Evolutionary conservation across 2,329 filamentous ascomycete species (phyloP), one percentile per base, ranked within the genome.

Genomic region (Pestalotiopsis fici): DNA sequence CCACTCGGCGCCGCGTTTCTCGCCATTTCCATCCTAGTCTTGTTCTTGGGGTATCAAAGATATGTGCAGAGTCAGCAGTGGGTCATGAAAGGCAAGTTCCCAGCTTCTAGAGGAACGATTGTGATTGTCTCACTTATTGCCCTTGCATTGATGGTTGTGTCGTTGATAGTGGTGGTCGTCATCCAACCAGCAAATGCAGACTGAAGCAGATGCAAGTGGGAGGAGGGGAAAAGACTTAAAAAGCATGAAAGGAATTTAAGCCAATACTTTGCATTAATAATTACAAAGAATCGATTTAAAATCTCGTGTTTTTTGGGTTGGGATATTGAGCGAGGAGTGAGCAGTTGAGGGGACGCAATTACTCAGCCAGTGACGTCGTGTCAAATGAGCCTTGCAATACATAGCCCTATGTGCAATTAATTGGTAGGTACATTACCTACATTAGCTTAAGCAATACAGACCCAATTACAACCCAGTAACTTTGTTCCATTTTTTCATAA

Each of bases 21-120:
- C 54, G 91, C 82, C 50, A 91, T 95, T 72, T 90, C 90, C 72
- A 93, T 95, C 68, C 73, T 95, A 54, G 89, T 94, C 67, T 83
- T 96, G 66, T 84, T 93, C 66, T 83, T 95, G 64, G 93, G 93
- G 6, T 95, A 94, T 77, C 90, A 92, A 75, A 85, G 93, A 64
- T 96, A 94, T 78, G 91, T 93, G 73, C 89, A 93, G 76, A 87
- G 88, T 25, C 93, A 96, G 80, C 86, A 92, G 74, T 96, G 93
- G 87, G 88, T 96, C 27, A 90, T 95, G 68, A 82, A 87, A 70
- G 92, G 93, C 73, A 94, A 94, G 78, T 95, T 95, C 73, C 92
- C 93, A 0, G 92, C 93, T 7, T 92, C 91, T 72, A 85, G 93
- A 70, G 92, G 92, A 3, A 93, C 92, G 25, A 88, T 96, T 57